Percentiles rank a stretch among this genome's conserved stretches.
Conservation (phyloP, 495 filamentous ascomycete genomes). For the Podospora pseudocomata region DNA sequence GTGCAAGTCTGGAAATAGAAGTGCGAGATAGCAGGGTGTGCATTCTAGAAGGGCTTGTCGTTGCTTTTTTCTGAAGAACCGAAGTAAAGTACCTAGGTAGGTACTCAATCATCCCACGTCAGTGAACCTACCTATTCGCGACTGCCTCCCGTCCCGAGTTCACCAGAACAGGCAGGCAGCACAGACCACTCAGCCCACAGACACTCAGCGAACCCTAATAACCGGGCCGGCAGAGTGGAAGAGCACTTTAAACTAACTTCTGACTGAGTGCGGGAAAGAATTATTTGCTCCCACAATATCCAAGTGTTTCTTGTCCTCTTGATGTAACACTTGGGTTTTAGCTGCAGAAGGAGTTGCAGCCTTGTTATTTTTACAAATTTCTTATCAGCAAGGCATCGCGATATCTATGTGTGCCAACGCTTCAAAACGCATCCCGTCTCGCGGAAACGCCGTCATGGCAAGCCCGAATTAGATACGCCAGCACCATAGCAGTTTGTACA, state of each 20-base stretch:
- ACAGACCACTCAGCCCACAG: not conserved
- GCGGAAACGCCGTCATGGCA: not conserved
- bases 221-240: not conserved
- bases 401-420: not conserved
- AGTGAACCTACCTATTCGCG: not conserved
- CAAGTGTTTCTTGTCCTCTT: not conserved
- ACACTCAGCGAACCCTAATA: not conserved
- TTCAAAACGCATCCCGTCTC: not conserved
- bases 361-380: not conserved
- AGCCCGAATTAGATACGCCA: not conserved
- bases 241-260: not conserved
- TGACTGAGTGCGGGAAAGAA: not conserved
- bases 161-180: not conserved
- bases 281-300: not conserved
- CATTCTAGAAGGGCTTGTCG: not conserved
- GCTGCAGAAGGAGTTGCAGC: not conserved
- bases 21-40: not conserved
- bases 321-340: not conserved
- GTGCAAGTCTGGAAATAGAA: not conserved
- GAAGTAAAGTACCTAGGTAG: not conserved
- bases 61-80: not conserved
- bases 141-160: no score
- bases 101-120: not conserved
- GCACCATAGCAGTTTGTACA: not conserved
- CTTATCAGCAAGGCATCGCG: not conserved